phyloP scores from a whole-genome alignment of 495 filamentous ascomycete species.

The Geoglossum glabrum region DNA sequence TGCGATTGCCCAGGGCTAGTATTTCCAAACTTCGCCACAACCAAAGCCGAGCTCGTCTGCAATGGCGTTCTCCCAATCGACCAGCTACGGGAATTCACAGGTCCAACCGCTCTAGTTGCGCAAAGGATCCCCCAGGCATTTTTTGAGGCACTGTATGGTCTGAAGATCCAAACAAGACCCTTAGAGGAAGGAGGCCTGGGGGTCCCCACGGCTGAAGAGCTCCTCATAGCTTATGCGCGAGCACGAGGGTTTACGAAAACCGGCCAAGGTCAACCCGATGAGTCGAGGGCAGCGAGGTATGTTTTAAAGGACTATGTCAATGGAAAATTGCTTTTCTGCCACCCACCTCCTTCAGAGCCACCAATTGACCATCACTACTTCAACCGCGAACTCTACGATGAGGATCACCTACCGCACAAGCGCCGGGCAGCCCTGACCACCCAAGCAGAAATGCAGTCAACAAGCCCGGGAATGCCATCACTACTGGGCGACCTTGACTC shows the following conservation, averaged over 20 bases:
- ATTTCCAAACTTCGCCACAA: constrained; percentile 93
- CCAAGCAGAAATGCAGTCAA: constrained; percentile 12
- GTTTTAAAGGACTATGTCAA: constrained; percentile 95
- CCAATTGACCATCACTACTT: constrained; percentile 51
- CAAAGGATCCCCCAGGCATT: constrained; percentile 79
- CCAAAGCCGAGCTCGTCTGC: constrained; percentile 85
- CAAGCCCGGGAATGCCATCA: constrained; percentile 16
- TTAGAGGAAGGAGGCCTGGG: constrained; percentile 89
- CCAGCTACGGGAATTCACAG: constrained; percentile 85
- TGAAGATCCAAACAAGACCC: constrained; percentile 65
- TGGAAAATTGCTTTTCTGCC: constrained; percentile 81
- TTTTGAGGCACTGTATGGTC: constrained; percentile 79
- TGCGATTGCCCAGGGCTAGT: constrained; percentile 99
- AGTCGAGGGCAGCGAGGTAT: constrained; percentile 75
- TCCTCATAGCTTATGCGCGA: constrained; percentile 68
- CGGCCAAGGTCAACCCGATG: constrained; percentile 77
- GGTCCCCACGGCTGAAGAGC: constrained; percentile 66
- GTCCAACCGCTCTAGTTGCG: constrained; percentile 70
- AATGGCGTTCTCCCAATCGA: constrained; percentile 94
- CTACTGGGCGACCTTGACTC: constrained; percentile 20
- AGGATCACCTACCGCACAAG: constrained; percentile 53
- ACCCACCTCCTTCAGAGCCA: constrained; percentile 58
- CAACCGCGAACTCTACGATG: constrained; percentile 75
- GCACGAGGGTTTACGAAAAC: constrained; percentile 77
- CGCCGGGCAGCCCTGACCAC: constrained; percentile 36